Evolutionary conservation across 305 asterid genomes (phyloP), one percentile per base, ranked within the genome.

Genomic region (Nicotiana rustica): DNA sequence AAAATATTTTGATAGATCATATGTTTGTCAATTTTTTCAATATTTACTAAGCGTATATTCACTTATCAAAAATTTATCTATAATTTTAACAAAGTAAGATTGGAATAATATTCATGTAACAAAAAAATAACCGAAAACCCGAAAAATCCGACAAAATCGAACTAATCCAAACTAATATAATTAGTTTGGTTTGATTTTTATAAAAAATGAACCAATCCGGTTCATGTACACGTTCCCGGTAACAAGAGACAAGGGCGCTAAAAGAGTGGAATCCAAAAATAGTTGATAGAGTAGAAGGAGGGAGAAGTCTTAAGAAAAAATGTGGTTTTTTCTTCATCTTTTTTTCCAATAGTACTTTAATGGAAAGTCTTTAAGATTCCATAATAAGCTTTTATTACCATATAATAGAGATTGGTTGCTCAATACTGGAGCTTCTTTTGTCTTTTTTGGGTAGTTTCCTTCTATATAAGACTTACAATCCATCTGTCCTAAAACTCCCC

Each of bases 311-410:
- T 25, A 3, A 21, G 60, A 88, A 80, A 81, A 81, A 67, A 49
- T 44, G 82, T 84, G 67, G 56, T 62, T 77, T 65, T 70, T 86
- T 78, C 84, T 83, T 70, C 36, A 1, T 19, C 10, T 47, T 0
- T 4, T 47, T 21, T 0, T 35, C 17, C 17, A 38, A 6, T 19
- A 79, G 8, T 47, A 77, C 19, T 86, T 84, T 8, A 31, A 76
- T 52, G 88, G 91, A 84, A 89, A 82, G 84, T 86, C 80, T 81
- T 77, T 29, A 57, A 69, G 89, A 88, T 86, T 89, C 91, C 87
- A 87, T 83, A 83, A 65, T 70, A 10, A 55, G 15, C 68, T 78
- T 69, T 67, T 64, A 73, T 83, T 49, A 64, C 41, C 49, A 14
- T 71, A 75, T 71, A 75, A 82, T 82, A 1, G 49, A 31, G 81